Percentiles rank a stretch among this genome's conserved stretches.
Conservation (phyloP, 108 stramenopile species). For the Cyclotella choctawhatcheeana region DNA sequence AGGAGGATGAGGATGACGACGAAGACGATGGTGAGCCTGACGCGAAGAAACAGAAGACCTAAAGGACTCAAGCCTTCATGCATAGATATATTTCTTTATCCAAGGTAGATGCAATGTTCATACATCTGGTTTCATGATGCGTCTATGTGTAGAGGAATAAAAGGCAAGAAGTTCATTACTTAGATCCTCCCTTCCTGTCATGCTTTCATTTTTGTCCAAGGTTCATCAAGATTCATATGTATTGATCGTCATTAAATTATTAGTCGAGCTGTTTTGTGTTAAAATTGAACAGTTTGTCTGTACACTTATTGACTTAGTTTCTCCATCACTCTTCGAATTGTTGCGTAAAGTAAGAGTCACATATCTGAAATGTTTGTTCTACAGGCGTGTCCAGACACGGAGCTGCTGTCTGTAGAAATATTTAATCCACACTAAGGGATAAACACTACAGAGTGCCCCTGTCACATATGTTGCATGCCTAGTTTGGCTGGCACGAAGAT, state of each 20-base stretch:
- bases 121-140: neutral
- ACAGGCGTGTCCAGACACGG: too few relatives aligned
- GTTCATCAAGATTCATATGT: constrained; percentile 17
- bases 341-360: too few relatives aligned
- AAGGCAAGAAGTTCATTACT: neutral
- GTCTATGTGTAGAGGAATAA: neutral
- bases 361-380: too few relatives aligned
- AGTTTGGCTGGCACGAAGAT: too few relatives aligned
- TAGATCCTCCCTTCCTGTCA: constrained; percentile 1
- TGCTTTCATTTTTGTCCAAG: constrained; percentile 7
- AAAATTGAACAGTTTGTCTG: too few relatives aligned
- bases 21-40: constrained; percentile 20
- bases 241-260: constrained; percentile 18
- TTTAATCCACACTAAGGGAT: too few relatives aligned
- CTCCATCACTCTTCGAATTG: too few relatives aligned
- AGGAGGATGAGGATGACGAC: constrained; percentile 11
- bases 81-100: neutral
- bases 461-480: too few relatives aligned
- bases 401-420: too few relatives aligned
- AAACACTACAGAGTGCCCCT: too few relatives aligned
- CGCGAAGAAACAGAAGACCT: constrained; percentile 26
- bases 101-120: constrained; percentile 11
- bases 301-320: too few relatives aligned
- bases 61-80: constrained; percentile 4
- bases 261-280: constrained; percentile 1